Percentiles rank a stretch among this genome's conserved stretches.
phyloP scores from a whole-genome alignment of 148 eudicot species.

The Beta vulgaris region DNA sequence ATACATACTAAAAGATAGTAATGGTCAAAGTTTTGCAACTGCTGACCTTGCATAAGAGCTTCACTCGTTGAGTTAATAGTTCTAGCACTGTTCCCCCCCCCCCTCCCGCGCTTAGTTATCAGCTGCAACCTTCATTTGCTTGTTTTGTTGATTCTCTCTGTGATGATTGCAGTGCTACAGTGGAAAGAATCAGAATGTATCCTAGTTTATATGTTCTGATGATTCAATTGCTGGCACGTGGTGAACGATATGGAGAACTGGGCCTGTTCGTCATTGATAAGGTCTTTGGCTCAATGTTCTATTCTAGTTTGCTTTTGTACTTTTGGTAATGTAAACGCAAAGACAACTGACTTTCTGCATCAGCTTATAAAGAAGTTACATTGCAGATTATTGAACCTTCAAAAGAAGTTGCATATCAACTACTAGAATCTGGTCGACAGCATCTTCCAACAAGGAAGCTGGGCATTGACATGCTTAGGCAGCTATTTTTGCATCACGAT shows the following conservation, averaged over 20 bases:
- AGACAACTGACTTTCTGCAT: not conserved
- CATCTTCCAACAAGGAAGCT: conserved; percentile 68
- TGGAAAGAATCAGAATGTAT: conserved; percentile 66
- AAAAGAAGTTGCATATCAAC: conserved; percentile 86
- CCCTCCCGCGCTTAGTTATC: too few species aligned
- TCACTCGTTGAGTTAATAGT: too few species aligned
- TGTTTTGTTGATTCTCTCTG: conserved; percentile 5
- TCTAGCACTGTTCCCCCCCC: too few species aligned
- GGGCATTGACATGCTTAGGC: conserved; percentile 87
- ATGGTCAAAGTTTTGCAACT: too few species aligned
- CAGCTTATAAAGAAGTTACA: not conserved
- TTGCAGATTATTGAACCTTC: conserved; percentile 92
- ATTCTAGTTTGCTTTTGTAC: not conserved
- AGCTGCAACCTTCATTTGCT: not conserved
- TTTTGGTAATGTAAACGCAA: not conserved
- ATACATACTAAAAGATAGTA: too few species aligned
- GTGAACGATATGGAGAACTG: conserved; percentile 71
- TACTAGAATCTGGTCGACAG: conserved; percentile 71
- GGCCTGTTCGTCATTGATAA: conserved; percentile 76
- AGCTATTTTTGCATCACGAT: conserved; percentile 76
- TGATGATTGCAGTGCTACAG: conserved; percentile 52
- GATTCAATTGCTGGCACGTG: conserved; percentile 68
- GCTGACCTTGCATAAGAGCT: too few species aligned
- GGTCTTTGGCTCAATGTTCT: conserved; percentile 38
- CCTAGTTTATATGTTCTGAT: conserved; percentile 66